Evolutionary conservation across 1,139 yeast species (phyloP), one percentile per base, ranked within the genome.

Genomic region (Yamadazyma spencermartinsiae): DNA sequence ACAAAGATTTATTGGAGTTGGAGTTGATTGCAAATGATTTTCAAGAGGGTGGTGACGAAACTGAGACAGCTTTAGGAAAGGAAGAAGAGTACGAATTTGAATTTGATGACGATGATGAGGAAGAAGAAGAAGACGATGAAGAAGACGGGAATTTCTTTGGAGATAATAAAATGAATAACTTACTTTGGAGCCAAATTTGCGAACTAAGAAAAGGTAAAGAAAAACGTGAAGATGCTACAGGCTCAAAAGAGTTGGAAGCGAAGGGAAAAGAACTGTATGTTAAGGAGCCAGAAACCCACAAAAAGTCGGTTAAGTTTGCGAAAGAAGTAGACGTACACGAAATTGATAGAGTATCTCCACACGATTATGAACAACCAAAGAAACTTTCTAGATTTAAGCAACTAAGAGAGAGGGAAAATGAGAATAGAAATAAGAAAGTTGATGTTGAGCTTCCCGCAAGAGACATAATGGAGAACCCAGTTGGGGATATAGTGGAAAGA

Each of bases 251-350:
- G 26, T 31, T 2, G 16, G 12, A 27, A 29, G 23, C 12, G 28
- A 36, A 7, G 31, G n/a, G 9, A 10, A 29, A 13, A 12, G 8
- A 8, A 4, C 16, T 7, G 18, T 15, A 25, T n/a, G 28, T 8
- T 8, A 20, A 17, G 11, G 31, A 20, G 7, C 20, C 32, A 15
- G 45, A 45, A 34, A 7, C 23, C 23, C 41, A 41, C n/a, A 65
- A 64, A 45, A 78, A 79, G 48, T 56, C 68, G 7, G 86, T 81
- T 16, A 65, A 74, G 15, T 81, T 80, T 58, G 72, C 80, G 1
- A 63, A 71, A 2, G 55, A 60, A 2, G 64, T 79, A 34, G 76
- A 79, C 39, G 69, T 82, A n/a, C 76, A 76, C 40, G 82, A 79
- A 48, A 69, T 82, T 19, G 84, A 79, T 36, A 77, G 74, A 50